These are phyloP conservation scores for Clathrus columnatus DNA, from an alignment of 768 basidiomycete genomes.

Conservation along the genomic window DNA sequence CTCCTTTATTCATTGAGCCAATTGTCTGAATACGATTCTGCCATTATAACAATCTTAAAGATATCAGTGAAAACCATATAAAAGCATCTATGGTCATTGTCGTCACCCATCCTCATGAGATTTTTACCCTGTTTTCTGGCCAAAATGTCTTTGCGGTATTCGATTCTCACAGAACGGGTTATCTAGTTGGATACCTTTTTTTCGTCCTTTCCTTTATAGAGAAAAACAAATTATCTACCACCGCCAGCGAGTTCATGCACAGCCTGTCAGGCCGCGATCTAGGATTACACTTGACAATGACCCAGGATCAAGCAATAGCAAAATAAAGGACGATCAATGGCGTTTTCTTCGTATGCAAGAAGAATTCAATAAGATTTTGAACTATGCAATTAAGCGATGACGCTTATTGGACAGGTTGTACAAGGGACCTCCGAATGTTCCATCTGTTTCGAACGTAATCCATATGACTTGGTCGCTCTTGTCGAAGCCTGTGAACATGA, in stretches of 20 bases:
- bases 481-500: slow-evolving; percentile 39
- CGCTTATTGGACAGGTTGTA: slow-evolving; percentile 19
- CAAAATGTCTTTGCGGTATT: slow-evolving; percentile 47
- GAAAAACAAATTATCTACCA: no score
- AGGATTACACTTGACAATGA: no score
- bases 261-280: background rate
- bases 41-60: background rate
- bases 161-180: no score
- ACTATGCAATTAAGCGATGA: slow-evolving; percentile 29
- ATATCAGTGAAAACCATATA: background rate
- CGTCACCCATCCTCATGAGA: slow-evolving; percentile 66
- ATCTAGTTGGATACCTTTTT: no score
- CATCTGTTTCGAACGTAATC: slow-evolving; percentile 45
- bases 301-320: no score
- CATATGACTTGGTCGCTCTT: slow-evolving; percentile 33
- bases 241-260: background rate
- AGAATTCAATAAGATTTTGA: slow-evolving; percentile 28
- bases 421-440: slow-evolving; percentile 40
- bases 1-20: background rate
- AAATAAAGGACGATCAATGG: slow-evolving; percentile 13
- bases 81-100: slow-evolving; percentile 32
- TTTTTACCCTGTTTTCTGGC: slow-evolving; percentile 40
- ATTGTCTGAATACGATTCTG: background rate
- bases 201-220: no score
- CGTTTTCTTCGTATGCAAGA: slow-evolving; percentile 26